These are phyloP conservation scores for Salix koriyanagi DNA, from an alignment of 345 rosid species.

Conservation along the genomic window DNA sequence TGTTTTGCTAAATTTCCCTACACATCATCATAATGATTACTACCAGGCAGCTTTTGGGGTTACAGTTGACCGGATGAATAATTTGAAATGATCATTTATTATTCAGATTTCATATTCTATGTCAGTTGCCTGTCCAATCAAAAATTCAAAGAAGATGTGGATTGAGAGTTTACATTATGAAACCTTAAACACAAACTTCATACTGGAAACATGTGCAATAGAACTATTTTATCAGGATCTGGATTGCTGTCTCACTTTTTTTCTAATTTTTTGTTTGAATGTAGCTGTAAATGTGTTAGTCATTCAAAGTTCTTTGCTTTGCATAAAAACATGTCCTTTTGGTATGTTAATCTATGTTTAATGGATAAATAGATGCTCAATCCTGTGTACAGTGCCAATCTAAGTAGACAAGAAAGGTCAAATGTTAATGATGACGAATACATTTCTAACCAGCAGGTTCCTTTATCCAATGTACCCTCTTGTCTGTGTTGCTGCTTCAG, in stretches of 20 bases:
- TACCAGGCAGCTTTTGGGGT: not conserved
- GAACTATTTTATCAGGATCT: not conserved
- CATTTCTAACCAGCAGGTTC: conserved; percentile 52
- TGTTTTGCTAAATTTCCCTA: not conserved
- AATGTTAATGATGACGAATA: not conserved
- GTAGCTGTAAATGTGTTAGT: not conserved
- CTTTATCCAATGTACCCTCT: conserved; percentile 94
- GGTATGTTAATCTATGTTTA: not conserved
- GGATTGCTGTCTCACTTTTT: not conserved
- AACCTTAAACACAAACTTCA: not conserved
- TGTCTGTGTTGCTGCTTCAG: conserved; percentile 89
- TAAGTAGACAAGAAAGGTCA: not conserved
- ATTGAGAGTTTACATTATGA: not conserved
- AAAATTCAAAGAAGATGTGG: not conserved
- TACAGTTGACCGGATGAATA: not conserved
- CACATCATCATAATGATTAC: not conserved
- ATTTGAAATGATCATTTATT: not conserved
- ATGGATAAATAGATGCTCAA: not conserved
- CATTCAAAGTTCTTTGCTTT: not conserved
- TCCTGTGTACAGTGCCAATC: not conserved
- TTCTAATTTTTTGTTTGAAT: not conserved
- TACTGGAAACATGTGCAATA: not conserved
- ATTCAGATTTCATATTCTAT: not conserved
- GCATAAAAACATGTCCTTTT: not conserved
- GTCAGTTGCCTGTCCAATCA: not conserved